Percentiles rank a stretch among this genome's conserved stretches.
These are phyloP conservation scores for Lolium rigidum DNA, from an alignment of 176 grass and related monocot species.

Conservation along the genomic window DNA sequence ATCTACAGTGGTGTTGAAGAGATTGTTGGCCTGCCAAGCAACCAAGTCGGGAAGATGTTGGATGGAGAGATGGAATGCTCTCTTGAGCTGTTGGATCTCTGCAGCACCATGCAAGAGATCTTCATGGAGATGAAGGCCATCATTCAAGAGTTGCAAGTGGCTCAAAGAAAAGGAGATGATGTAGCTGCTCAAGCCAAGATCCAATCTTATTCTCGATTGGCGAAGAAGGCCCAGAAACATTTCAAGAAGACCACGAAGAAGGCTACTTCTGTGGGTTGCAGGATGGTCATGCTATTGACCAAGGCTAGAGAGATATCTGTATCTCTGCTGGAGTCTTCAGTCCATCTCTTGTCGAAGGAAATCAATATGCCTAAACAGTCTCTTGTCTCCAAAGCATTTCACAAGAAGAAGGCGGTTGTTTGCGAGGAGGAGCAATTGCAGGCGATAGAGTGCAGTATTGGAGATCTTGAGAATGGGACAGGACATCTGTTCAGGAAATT, in stretches of 20 bases:
- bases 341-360: constrained; percentile 40
- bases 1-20: no score
- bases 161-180: constrained; percentile 43
- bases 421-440: constrained; percentile 44
- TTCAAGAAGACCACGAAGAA: constrained; percentile 34
- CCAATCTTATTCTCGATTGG: constrained; percentile 15
- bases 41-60: constrained; percentile 32
- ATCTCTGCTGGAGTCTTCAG: constrained; percentile 33
- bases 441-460: constrained; percentile 32
- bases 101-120: constrained; percentile 31
- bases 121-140: constrained; percentile 39
- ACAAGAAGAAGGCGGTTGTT: constrained; percentile 38
- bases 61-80: constrained; percentile 48
- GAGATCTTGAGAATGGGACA: constrained; percentile 42
- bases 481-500: constrained; percentile 32
- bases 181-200: constrained; percentile 28
- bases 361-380: constrained; percentile 29
- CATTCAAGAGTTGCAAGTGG: constrained; percentile 37
- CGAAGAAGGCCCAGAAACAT: constrained; percentile 39
- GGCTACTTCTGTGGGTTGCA: background rate
- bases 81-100: constrained; percentile 48
- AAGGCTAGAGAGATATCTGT: constrained; percentile 35
- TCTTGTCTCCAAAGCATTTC: constrained; percentile 42
- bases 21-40: constrained; percentile 16
- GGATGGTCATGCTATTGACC: constrained; percentile 15